Evolutionary conservation across 768 basidiomycete species (phyloP), one percentile per base, ranked within the genome.

Genomic region (Xerocomus brunneocitrinus): DNA sequence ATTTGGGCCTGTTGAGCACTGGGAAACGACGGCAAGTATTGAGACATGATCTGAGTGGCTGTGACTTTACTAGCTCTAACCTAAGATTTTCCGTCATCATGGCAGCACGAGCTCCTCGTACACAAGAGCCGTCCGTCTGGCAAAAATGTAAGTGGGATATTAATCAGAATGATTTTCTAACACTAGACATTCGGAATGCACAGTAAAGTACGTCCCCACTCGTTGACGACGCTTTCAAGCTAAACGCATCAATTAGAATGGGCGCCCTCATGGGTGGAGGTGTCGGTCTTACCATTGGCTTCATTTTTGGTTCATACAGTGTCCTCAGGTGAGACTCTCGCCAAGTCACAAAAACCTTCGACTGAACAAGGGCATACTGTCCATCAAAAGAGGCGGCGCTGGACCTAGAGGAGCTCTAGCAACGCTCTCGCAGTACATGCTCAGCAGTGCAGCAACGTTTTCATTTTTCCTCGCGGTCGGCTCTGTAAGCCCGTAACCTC

Each of bases 341-440:
- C 22, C 30, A 10, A 28, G 38, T 36, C 24, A 16, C n/a, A 32
- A 39, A 27, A 12, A 36, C 25, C 19, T 35, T 13, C 25, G 38
- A 30, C 42, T 65, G 43, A 65, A 53, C 38, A 34, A 19, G 47
- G 31, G 30, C 44, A 19, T 31, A 9, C 3, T 24, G 4, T 19
- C 19, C 19, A 22, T 42, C 34, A 49, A 50, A 62, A 95, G 95
- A 66, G 82, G 83, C 59, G 95, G 95, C 41, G 85, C 91, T 8
- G 97, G 97, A 25, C 94, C 92, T 25, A 81, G 94, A 65, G 97
- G 97, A 10, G 74, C 84, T 47, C 75, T 98, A 25, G 87, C 91
- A 4, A 97, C 97, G 1, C 82, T 99, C 47, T 95, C 95, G 13
- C 92, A 95, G 63, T 98, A 98, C 71, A 99, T 99, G 97, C 81